Base-by-base conservation (phyloP, 208 protist genomes). In the Leishmania martiniquensis region DNA sequence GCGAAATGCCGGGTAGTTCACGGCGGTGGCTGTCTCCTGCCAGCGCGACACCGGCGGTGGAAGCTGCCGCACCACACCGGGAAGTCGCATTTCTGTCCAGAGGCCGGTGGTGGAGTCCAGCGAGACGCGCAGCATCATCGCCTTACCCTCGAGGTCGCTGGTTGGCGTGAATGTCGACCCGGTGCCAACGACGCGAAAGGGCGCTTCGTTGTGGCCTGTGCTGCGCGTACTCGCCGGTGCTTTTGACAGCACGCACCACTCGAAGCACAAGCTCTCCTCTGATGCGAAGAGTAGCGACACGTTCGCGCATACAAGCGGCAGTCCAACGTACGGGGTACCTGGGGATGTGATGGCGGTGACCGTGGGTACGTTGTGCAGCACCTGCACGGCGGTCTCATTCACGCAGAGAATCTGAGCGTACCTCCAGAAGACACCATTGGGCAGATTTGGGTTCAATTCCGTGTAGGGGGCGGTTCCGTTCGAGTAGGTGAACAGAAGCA, bases 311-410 rank as follows among this genome's bases (percentile, higher is more conserved):
- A 92, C 82, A 34, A 89, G 68, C 39, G 94, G 92, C 49, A 94
- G 70, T n/a, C 94, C 94, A 51, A 94, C 90, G 73, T 89, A 93
- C 34, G 91, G 85, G 10, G 75, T 75, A 25, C 81, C 79, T 25
- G 91, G 94, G 0, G 89, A 85, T 0, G 80, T 47, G 55, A 97
- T 75, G 39, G 84, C 76, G 4, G 86, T 94, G 75, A 97, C 93
- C 29, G 90, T 94, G 2, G 94, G 91, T 2, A 93, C 76, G 74
- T 97, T 97, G 85, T 93, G 96, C 29, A 82, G 72, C 17, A 96
- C 81, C 0, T 39, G 59, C 20, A 94, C 83, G n/a, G 70, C 45
- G 10, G 57, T 80, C 22, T 80, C 81, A 32, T 67, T 85, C 42
- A 97, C 84, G 42, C 76, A 60, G 42, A 97, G 84, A 39, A 87